These are phyloP conservation scores for Gilbertella persicaria DNA, from an alignment of 371 early-diverging fungal species.

Conservation along the genomic window DNA sequence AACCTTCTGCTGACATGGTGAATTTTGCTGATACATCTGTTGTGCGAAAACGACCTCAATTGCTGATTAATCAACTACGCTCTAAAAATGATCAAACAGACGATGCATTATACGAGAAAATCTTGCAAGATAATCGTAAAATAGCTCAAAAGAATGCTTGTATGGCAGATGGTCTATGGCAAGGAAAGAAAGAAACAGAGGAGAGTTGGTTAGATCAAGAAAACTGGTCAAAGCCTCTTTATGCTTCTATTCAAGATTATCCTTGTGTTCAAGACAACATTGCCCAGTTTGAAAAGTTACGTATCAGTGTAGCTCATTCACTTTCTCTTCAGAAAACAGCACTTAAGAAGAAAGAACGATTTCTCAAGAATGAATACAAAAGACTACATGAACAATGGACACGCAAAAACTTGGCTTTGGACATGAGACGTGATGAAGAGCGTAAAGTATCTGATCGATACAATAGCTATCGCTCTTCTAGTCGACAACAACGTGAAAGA, in stretches of 20 bases:
- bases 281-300: slow-evolving; percentile 26
- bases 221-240: slow-evolving; percentile 42
- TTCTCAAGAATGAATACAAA: slow-evolving; percentile 44
- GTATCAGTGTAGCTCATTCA: slow-evolving; percentile 22
- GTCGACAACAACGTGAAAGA: slow-evolving; percentile 45
- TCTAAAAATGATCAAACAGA: slow-evolving; percentile 40
- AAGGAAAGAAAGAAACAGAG: slow-evolving; percentile 27
- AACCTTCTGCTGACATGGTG: slow-evolving; percentile 25
- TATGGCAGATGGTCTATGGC: slow-evolving; percentile 40
- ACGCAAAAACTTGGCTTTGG: slow-evolving; percentile 40
- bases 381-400: slow-evolving; percentile 41
- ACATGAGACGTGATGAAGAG: slow-evolving; percentile 44
- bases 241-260: slow-evolving; percentile 54
- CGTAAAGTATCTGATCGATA: slow-evolving; percentile 36
- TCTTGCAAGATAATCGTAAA: slow-evolving; percentile 61
- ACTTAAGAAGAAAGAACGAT: slow-evolving; percentile 32
- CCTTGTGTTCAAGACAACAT: slow-evolving; percentile 63
- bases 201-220: slow-evolving; percentile 48
- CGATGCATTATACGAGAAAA: slow-evolving; percentile 47
- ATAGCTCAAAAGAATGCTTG: slow-evolving; percentile 54
- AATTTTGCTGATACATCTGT: slow-evolving; percentile 28
- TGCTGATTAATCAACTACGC: slow-evolving; percentile 46
- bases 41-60: slow-evolving; percentile 47
- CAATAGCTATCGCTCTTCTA: slow-evolving; percentile 27
- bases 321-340: slow-evolving; percentile 21